Evolutionary conservation across 768 basidiomycete genomes (phyloP).

Genomic region (Agaricus bisporus): DNA sequence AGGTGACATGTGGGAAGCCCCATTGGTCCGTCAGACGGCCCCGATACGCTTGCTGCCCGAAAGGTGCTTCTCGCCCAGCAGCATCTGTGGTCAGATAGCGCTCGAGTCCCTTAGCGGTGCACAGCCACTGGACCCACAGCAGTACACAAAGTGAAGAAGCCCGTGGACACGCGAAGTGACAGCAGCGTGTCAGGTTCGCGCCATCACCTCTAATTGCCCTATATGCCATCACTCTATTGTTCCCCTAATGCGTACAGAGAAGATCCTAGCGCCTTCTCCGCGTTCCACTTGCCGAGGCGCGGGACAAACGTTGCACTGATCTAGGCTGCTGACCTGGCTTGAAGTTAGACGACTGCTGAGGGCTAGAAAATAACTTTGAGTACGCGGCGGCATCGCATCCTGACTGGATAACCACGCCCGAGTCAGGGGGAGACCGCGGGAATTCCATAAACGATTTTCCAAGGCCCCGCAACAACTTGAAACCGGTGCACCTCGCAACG

Average conservation of each 20-base stretch:
- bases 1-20: too few species aligned
- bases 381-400: not conserved
- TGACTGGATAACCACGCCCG: not conserved
- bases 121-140: conserved; percentile 23
- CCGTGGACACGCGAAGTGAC: conserved; percentile 1
- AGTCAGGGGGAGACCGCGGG: conserved; percentile 9
- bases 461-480: conserved; percentile 5
- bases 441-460: conserved; percentile 5
- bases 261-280: not conserved
- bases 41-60: not conserved
- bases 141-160: conserved; percentile 14
- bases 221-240: conserved; percentile 15
- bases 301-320: not conserved
- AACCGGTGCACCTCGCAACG: conserved; percentile 3
- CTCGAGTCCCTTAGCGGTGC: not conserved
- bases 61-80: not conserved
- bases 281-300: not conserved
- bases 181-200: not conserved
- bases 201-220: conserved; percentile 6
- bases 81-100: not conserved
- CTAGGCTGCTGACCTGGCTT: not conserved
- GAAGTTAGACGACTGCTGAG: not conserved
- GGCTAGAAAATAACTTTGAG: not conserved
- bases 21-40: too few species aligned
- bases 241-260: conserved; percentile 10